Percentiles rank a stretch among this genome's conserved stretches.
These are phyloP conservation scores for Pilatotrama ljubarskyi DNA, from an alignment of 768 basidiomycete species.

Conservation along the genomic window DNA sequence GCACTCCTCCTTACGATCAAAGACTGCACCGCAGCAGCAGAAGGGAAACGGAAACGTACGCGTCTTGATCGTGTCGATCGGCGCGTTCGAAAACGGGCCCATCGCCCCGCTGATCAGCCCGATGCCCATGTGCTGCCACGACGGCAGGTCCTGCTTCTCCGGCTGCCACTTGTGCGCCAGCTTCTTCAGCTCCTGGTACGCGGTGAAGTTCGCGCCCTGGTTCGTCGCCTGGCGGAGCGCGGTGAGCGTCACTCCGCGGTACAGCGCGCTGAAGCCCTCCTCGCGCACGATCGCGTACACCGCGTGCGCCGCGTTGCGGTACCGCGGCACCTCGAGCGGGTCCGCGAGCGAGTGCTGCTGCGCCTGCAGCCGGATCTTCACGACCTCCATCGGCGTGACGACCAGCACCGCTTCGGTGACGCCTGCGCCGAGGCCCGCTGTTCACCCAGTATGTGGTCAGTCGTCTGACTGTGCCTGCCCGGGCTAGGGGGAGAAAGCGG, in stretches of 20 bases:
- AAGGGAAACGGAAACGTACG: constrained; percentile 48
- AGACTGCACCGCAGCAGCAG: not conserved
- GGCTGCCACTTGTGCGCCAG: constrained; percentile 78
- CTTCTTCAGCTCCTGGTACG: constrained; percentile 95
- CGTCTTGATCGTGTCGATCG: constrained; percentile 94
- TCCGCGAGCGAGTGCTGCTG: constrained; percentile 97
- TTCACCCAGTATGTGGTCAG: not conserved
- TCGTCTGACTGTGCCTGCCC: not conserved
- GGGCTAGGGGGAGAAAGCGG: not conserved
- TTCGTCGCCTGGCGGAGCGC: constrained; percentile 97
- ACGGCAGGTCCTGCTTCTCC: constrained; percentile 75
- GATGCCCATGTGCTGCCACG: constrained; percentile 94
- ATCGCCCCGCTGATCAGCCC: constrained; percentile 96
- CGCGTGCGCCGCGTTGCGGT: constrained; percentile 96
- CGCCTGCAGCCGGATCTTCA: constrained; percentile 97
- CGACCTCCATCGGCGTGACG: constrained; percentile 98
- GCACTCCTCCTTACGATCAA: no score
- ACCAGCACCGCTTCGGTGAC: constrained; percentile 94
- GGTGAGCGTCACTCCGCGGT: constrained; percentile 91
- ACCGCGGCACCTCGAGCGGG: constrained; percentile 89
- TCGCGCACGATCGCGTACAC: constrained; percentile 93
- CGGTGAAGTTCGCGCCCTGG: constrained; percentile 98
- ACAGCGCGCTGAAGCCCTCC: constrained; percentile 82
- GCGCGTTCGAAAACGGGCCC: constrained; percentile 98
- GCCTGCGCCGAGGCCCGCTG: constrained; percentile 93